Evolutionary conservation across 805 yeast genomes (phyloP).

Genomic region (Saccharomyces mikatae): DNA sequence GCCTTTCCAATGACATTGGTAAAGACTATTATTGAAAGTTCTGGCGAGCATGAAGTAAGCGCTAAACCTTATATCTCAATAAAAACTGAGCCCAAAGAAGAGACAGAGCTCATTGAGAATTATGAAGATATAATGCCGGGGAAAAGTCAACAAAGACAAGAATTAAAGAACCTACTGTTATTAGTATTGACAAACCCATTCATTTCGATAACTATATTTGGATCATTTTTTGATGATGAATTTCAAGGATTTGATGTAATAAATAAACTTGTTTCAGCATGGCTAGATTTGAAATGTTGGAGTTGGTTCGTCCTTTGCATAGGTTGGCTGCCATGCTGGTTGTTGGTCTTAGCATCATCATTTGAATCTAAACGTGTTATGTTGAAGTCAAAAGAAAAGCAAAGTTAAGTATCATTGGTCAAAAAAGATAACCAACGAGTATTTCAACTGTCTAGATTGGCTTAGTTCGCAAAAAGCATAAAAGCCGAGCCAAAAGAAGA

Average conservation of each 20-base stretch:
- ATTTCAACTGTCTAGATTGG: neutral
- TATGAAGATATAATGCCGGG: neutral
- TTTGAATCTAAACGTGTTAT: neutral
- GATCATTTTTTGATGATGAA: slow-evolving; percentile 28
- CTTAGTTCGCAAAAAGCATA: neutral
- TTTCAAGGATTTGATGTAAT: slow-evolving; percentile 36
- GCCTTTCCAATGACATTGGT: slow-evolving; percentile 70
- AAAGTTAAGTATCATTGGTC: neutral
- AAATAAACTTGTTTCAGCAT: slow-evolving; percentile 49
- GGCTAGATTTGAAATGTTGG: slow-evolving; percentile 70
- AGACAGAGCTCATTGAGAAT: neutral
- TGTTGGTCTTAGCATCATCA: slow-evolving; percentile 31
- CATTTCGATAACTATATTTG: slow-evolving; percentile 29
- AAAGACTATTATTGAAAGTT: slow-evolving; percentile 7
- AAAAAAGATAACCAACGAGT: neutral
- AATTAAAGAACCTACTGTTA: slow-evolving; percentile 28
- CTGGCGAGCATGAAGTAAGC: neutral
- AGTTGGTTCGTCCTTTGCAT: slow-evolving; percentile 69
- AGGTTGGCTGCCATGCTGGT: slow-evolving; percentile 85
- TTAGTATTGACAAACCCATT: slow-evolving; percentile 48
- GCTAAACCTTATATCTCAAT: neutral
- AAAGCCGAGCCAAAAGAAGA: neutral
- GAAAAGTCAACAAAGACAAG: neutral
- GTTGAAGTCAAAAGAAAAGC: neutral
- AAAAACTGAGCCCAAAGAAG: slow-evolving; percentile 3